These are phyloP conservation scores for Kwoniella dendrophila DNA, from an alignment of 768 basidiomycete genomes.

Conservation along the genomic window DNA sequence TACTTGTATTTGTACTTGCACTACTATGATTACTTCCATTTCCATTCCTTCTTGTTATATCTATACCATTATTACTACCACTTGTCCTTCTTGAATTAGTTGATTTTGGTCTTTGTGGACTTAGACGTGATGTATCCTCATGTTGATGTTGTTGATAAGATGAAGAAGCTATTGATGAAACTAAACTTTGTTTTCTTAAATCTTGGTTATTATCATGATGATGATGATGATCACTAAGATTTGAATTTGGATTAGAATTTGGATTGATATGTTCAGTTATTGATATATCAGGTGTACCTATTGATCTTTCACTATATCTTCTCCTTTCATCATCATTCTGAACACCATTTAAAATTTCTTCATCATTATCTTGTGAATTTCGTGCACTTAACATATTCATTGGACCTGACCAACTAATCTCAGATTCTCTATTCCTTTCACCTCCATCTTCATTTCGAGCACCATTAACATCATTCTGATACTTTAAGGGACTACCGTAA, in stretches of 20 bases:
- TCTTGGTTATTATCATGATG: not conserved
- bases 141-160: not conserved
- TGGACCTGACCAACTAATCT: constrained; percentile 6
- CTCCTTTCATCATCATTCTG: not conserved
- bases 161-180: constrained; percentile 1
- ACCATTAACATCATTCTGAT: not conserved
- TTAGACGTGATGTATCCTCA: not conserved
- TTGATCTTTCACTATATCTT: not conserved
- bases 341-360: not conserved
- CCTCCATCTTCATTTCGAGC: too few species aligned
- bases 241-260: not conserved
- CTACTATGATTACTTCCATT: not conserved
- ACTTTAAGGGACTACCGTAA: not conserved
- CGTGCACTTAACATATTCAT: not conserved
- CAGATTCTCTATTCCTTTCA: not conserved
- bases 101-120: not conserved
- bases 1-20: constrained; percentile 2
- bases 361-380: too few species aligned
- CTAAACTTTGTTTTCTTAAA: not conserved
- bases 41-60: not conserved
- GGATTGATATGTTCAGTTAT: not conserved
- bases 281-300: constrained; percentile 9
- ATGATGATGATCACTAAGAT: not conserved
- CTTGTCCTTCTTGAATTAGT: not conserved
- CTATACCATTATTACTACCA: constrained; percentile 8